Base-by-base conservation (phyloP, 2,329 filamentous ascomycete genomes). In the Aspergillus brasiliensis region DNA sequence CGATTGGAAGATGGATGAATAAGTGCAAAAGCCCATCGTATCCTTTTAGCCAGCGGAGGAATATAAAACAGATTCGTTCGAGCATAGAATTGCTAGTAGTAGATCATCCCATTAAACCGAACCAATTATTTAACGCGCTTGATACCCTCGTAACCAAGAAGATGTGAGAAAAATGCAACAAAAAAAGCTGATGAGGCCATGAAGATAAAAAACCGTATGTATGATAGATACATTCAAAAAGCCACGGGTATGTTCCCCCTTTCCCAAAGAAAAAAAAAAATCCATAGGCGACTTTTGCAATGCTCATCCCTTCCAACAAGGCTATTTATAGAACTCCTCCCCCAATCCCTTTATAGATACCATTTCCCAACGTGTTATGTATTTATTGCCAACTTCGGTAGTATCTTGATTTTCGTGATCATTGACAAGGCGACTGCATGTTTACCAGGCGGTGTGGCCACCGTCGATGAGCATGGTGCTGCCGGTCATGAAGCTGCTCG, bases 401-500 rank as follows among this genome's bases (percentile, higher is more conserved):
- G 17, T 5, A 21, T 11, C 13, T 8, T 42, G 8, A 6, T 38
- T 27, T 21, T 15, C 10, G 31, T 34, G 13, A 13, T 15, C 28
- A 47, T 27, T 13, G 21, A 28, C 37, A 13, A 19, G 8, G 13
- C 6, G 8, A 49, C 10, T 5, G 31, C 11, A 13, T 34, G 25
- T 15, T 68, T 64, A 79, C 78, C 76, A 80, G 8, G 80, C 79
- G 34, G 78, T 80, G 70, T 92, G 89, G 0, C 89, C 89, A 10
- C 89, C 89, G 69, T 92, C 89, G 51, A 91, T 88, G 31, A 88
- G 78, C 70, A 92, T 71, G 65, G 90, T 88, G 34, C 84, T 83
- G 1, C 86, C 88, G 0, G 88, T 90, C 86, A 91, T 90, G 70
- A 88, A 90, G 60, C 84, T 84, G 72, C 86, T 88, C 2, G 87